These are phyloP conservation scores for Leccinum disarticulatum DNA, from an alignment of 768 basidiomycete genomes.

Conservation along the genomic window DNA sequence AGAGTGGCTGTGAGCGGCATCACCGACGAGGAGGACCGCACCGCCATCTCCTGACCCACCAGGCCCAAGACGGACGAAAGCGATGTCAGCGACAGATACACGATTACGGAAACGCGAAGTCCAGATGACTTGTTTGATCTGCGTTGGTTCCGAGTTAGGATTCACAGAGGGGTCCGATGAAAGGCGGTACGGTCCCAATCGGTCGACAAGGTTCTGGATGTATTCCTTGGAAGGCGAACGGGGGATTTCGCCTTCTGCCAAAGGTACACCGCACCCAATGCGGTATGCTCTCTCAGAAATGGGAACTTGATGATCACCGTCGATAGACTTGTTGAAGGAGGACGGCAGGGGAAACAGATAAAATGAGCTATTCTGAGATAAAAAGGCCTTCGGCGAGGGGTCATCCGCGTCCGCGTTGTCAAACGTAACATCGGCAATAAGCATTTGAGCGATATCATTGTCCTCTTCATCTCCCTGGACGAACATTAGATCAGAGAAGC, in stretches of 20 bases:
- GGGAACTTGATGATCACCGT: conserved; percentile 1
- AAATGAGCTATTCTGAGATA: conserved; percentile 34
- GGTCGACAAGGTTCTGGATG: conserved; percentile 43
- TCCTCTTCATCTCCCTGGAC: conserved; percentile 24
- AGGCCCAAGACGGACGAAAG: conserved; percentile 33
- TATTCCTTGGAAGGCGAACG: conserved; percentile 39
- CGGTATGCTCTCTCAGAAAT: conserved; percentile 17
- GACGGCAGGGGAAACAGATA: conserved; percentile 37
- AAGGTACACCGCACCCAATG: too few relatives aligned
- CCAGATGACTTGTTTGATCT: conserved; percentile 42
- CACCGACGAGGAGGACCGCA: conserved; percentile 37
- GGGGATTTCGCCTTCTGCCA: conserved; percentile 39
- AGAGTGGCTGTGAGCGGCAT: too few relatives aligned
- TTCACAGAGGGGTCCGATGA: conserved; percentile 37
- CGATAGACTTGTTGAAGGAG: conserved; percentile 19
- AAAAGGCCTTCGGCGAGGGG: conserved; percentile 15
- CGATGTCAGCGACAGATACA: conserved; percentile 42
- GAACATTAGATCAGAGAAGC: conserved; percentile 44
- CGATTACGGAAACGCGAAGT: conserved; percentile 46
- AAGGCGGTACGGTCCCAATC: conserved; percentile 36
- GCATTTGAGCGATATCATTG: conserved; percentile 38
- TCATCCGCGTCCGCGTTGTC: conserved; percentile 1
- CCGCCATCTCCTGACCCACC: conserved; percentile 8
- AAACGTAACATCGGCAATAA: conserved; percentile 49
- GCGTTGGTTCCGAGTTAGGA: conserved; percentile 23